Evolutionary conservation across 1,284 basidiomycete genomes (phyloP).

Genomic region (Austroboletus novae-zelandiae): DNA sequence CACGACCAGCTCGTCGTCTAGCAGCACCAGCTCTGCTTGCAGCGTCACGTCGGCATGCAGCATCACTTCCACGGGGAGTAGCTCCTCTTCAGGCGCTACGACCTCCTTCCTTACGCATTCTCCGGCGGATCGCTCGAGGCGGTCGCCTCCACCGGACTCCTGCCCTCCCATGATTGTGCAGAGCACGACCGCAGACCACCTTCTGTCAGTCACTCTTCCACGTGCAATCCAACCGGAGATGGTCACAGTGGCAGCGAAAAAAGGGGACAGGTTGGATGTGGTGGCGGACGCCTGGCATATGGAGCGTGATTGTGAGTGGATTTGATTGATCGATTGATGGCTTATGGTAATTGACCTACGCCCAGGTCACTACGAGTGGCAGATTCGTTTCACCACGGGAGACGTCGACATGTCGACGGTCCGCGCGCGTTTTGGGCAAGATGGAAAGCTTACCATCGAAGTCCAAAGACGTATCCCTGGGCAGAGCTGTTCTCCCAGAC

Average conservation of each 20-base stretch:
- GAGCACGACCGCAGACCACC: conserved; percentile 36
- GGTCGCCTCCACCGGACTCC: conserved; percentile 36
- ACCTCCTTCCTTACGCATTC: conserved; percentile 26
- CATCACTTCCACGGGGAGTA: conserved; percentile 12
- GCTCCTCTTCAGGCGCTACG: conserved; percentile 13
- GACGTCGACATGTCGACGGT: conserved; percentile 49
- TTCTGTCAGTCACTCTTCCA: conserved; percentile 41
- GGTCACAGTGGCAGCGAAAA: conserved; percentile 54
- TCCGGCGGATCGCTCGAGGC: conserved; percentile 38
- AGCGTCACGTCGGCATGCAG: conserved; percentile 25
- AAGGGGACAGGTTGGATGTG: conserved; percentile 48
- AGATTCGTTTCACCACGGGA: conserved; percentile 44
- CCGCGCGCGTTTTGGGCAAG: conserved; percentile 43
- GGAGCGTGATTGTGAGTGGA: conserved; percentile 47
- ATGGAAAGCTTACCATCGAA: conserved; percentile 45
- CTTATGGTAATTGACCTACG: conserved; percentile 4
- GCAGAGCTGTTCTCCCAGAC: conserved; percentile 20
- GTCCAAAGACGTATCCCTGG: conserved; percentile 31
- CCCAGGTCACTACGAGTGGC: conserved; percentile 57
- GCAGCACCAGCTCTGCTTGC: conserved; percentile 23
- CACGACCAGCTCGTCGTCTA: conserved; percentile 20
- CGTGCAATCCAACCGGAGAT: conserved; percentile 49
- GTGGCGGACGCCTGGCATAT: conserved; percentile 59
- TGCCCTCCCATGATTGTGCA: conserved; percentile 41
- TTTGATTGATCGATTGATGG: neutral